Evolutionary conservation across 495 filamentous ascomycete species (phyloP), one percentile per base, ranked within the genome.

Genomic region (Tuber magnatum): DNA sequence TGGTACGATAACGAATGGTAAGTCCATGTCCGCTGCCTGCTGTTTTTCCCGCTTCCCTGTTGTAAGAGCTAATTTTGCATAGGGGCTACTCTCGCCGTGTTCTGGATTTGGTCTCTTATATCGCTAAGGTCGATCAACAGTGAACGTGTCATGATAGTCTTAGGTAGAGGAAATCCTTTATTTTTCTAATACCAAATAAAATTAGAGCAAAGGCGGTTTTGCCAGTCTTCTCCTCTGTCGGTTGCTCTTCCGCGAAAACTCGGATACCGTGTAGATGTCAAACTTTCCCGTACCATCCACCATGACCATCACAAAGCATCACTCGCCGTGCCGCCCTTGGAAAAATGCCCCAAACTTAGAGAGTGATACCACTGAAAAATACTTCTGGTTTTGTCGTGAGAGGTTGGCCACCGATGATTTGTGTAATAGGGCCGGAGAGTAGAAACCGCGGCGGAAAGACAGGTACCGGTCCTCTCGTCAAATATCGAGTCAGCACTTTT

Each of bases 31-130:
- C 14, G 12, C n/a, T 28, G 14, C 28, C 43, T 75, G 32, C 24
- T 16, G 24, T 8, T 42, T 8, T 51, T 44, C 44, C 65, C 9
- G 39, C n/a, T 28, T 44, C 40, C 40, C 18, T 65, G 28, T 46
- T 86, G 87, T 84, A 85, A 86, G 85, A 89, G 44, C 69, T 80
- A 35, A 80, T 20, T 61, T 40, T 22, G 5, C 48, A 14, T 74
- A 80, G 88, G 88, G 95, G 94, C 82, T 99, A 99, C 91, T 96
- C 92, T 85, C 94, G 93, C 87, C 95, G 95, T 91, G 96, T 98
- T 78, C 89, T 97, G 78, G 95, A 99, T 86, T 94, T 99, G 83
- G 87, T 99, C 76, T 88, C 89, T 86, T 94, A 97, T 89, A 92
- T 97, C 82, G 88, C 93, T 85, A 94, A 94, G 89, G 91, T 93